Base-by-base conservation (phyloP, 306 rosid species). In the Quercus bicolor region DNA sequence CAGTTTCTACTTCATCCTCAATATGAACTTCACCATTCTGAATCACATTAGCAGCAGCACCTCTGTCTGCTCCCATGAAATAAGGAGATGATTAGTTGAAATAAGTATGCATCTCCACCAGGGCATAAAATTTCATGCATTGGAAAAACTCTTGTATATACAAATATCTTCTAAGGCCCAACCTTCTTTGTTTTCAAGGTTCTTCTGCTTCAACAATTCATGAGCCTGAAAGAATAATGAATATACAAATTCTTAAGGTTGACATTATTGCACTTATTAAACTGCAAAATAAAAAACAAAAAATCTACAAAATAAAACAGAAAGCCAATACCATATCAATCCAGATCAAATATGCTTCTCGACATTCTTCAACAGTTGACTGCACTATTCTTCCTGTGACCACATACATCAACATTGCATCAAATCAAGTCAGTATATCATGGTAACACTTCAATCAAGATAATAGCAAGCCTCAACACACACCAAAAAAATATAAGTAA, bases 291-390 rank as follows among this genome's bases (percentile, higher is more conserved):
- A 18, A 68, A 76, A 77, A 51, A 10, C 5, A 31, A 72, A 73
- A 10, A 73, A 28, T 68, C 12, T 16, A 31, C 5, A 31, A 52
- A 26, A 52, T 20, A 26, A 33, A 53, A 69, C 5, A 73, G 21
- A 60, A 12, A 74, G 24, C 40, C 48, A 20, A 74, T 83, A 88
- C 99, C 99, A 91, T 90, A 75, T 77, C 74, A 20, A 91, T 85
- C 98, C 97, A 93, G 24, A 77, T 65, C 29, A 84, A 86, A 80
- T 86, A 91, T 68, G 93, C 98, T 51, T 96, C 99, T 78, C 93
- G 89, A 81, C 99, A 93, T 88, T 96, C 99, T 57, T 96, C 99
- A 75, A 91, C 12, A 43, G 99, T 93, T 78, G 99, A 90, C 74
- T 96, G 97, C 80, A 93, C 87, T 75, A 96, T 96, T 89, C 93